Percentiles rank a stretch among this genome's conserved stretches.
Conservation (phyloP, 371 early-diverging fungal species). For the Gilbertella persicaria region DNA sequence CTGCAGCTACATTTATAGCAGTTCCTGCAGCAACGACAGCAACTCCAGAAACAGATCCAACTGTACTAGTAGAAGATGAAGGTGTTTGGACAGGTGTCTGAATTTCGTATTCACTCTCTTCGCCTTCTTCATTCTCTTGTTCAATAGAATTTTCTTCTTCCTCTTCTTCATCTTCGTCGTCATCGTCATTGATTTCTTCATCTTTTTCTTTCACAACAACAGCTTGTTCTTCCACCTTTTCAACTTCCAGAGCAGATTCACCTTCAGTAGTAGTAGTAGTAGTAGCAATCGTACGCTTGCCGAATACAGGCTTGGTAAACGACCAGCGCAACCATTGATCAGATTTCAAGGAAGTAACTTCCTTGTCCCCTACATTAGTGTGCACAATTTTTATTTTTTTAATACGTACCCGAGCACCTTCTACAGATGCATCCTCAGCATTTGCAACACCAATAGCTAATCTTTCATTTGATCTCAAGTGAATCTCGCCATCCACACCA, state of each 20-base stretch:
- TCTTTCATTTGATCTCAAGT: slow-evolving; percentile 34
- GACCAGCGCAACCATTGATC: slow-evolving; percentile 44
- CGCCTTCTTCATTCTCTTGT: slow-evolving; percentile 12
- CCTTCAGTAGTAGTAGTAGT: slow-evolving; percentile 2
- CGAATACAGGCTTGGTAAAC: slow-evolving; percentile 44
- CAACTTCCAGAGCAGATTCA: slow-evolving; percentile 18
- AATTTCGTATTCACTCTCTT: slow-evolving; percentile 14
- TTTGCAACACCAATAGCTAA: slow-evolving; percentile 34
- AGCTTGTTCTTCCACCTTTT: slow-evolving; percentile 30
- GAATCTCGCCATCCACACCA: slow-evolving; percentile 44
- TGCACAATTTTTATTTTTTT: slow-evolving; percentile 23
- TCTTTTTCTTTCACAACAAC: slow-evolving; percentile 30
- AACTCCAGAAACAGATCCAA: slow-evolving; percentile 8
- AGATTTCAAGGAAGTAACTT: slow-evolving; percentile 27
- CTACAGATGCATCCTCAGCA: slow-evolving; percentile 25
- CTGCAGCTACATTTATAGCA: slow-evolving; percentile 11
- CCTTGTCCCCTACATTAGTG: slow-evolving; percentile 26
- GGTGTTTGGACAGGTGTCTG: slow-evolving; percentile 24
- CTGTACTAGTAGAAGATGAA: slow-evolving; percentile 19
- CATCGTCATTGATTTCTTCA: slow-evolving; percentile 32
- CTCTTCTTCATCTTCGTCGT: slow-evolving; percentile 28
- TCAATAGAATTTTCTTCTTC: slow-evolving; percentile 13
- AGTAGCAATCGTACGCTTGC: slow-evolving; percentile 15
- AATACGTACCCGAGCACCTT: slow-evolving; percentile 45
- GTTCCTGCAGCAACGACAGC: slow-evolving; percentile 12